Evolutionary conservation across 305 asterid genomes (phyloP).

Genomic region (Rubia tinctorum): DNA sequence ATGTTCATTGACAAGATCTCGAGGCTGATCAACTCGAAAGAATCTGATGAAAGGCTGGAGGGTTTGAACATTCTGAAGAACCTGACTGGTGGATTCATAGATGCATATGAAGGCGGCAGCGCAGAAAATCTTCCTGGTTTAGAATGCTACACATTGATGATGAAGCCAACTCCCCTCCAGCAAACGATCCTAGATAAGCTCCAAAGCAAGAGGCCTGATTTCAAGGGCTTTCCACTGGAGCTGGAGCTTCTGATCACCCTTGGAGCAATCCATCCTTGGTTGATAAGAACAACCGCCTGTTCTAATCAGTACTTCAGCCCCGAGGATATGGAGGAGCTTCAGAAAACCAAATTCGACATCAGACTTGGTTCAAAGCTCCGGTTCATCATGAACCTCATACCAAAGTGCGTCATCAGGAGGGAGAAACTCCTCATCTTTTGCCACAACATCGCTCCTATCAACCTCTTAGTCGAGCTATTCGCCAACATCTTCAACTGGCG

Average conservation of each 20-base stretch:
- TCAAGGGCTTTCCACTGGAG: constrained; percentile 89
- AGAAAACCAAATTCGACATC: constrained; percentile 66
- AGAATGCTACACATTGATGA: constrained; percentile 93
- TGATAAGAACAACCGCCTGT: constrained; percentile 76
- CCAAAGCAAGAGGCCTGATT: constrained; percentile 70
- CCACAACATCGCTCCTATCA: constrained; percentile 91
- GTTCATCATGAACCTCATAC: constrained; percentile 86
- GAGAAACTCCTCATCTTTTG: constrained; percentile 88
- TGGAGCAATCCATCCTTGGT: constrained; percentile 97
- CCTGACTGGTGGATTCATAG: constrained; percentile 73
- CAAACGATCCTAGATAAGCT: constrained; percentile 66
- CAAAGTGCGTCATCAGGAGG: constrained; percentile 62
- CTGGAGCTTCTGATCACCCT: constrained; percentile 84
- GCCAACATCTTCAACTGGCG: constrained; percentile 80
- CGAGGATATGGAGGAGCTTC: constrained; percentile 67
- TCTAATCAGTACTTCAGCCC: constrained; percentile 56
- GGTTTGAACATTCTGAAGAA: constrained; percentile 70
- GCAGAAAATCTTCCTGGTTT: constrained; percentile 83
- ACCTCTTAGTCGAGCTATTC: constrained; percentile 72
- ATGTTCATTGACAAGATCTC: constrained; percentile 78
- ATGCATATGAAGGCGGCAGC: constrained; percentile 82
- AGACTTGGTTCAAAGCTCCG: constrained; percentile 83
- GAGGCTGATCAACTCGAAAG: constrained; percentile 62
- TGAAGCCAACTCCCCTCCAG: constrained; percentile 81
- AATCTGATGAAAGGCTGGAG: constrained; percentile 58